Conservation (phyloP, 768 basidiomycete genomes). For the Fistulinella prunicolor region DNA sequence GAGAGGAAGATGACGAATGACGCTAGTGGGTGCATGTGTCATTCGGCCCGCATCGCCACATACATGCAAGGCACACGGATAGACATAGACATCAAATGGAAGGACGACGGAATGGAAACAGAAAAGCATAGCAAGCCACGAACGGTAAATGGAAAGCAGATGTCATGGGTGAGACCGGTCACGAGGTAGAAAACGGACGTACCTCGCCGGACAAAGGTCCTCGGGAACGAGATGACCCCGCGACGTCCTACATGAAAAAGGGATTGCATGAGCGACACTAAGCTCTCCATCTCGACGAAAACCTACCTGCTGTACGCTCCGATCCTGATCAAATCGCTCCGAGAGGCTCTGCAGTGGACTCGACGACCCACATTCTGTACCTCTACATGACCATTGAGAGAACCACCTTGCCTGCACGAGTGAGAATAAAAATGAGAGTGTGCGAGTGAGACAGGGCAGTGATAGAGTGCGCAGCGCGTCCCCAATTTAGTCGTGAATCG, state of each 20-base stretch:
- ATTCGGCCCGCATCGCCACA: not conserved
- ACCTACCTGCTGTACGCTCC: conserved; percentile 75
- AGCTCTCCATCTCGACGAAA: no score
- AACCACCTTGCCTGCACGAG: conserved; percentile 48
- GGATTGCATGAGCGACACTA: not conserved
- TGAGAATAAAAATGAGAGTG: no score
- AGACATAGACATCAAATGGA: no score
- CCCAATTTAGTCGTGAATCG: no score
- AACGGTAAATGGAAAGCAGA: no score
- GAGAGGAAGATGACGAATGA: no score
- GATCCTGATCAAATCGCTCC: conserved; percentile 76
- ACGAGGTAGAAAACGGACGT: conserved; percentile 20
- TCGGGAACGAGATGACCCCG: conserved; percentile 46
- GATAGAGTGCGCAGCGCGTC: no score
- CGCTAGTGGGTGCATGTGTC: not conserved
- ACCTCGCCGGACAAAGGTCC: conserved; percentile 56
- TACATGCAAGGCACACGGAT: no score
- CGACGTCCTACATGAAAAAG: conserved; percentile 59
- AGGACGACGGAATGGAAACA: conserved; percentile 4
- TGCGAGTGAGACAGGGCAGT: no score
- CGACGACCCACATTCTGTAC: conserved; percentile 80
- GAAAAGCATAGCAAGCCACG: not conserved
- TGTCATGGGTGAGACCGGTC: not conserved
- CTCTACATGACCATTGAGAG: conserved; percentile 68
- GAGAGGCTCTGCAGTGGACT: conserved; percentile 80